These are phyloP conservation scores for Fragilaria radians DNA, from an alignment of 108 stramenopile species.

Conservation along the genomic window DNA sequence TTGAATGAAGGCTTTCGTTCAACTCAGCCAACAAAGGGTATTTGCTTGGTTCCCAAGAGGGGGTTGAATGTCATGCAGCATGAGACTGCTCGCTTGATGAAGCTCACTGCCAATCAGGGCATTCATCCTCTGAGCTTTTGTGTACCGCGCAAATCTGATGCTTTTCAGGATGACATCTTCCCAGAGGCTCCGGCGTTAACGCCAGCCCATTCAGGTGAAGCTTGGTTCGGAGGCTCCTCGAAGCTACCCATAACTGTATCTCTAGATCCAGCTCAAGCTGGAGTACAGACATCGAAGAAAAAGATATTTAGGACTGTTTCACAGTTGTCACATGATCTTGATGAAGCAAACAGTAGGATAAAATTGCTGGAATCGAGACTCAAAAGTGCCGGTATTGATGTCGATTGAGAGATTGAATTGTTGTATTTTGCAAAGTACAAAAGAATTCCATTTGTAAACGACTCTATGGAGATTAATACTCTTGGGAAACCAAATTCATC, in stretches of 20 bases:
- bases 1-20: slow-evolving; percentile 91
- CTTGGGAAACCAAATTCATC: too few species aligned
- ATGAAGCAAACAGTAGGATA: slow-evolving; percentile 65
- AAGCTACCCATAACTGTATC: slow-evolving; percentile 76
- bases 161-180: slow-evolving; percentile 98
- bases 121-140: slow-evolving; percentile 90
- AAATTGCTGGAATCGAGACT: slow-evolving; percentile 73
- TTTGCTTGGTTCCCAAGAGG: slow-evolving; percentile 96
- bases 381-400: slow-evolving; percentile 57
- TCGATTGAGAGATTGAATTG: too few species aligned
- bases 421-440: too few species aligned
- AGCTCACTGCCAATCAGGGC: slow-evolving; percentile 86
- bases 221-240: slow-evolving; percentile 89
- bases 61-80: slow-evolving; percentile 88
- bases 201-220: slow-evolving; percentile 86
- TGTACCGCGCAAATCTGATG: slow-evolving; percentile 96
- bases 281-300: slow-evolving; percentile 22
- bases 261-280: slow-evolving; percentile 58
- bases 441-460: too few species aligned
- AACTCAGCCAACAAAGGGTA: slow-evolving; percentile 91
- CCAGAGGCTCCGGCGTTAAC: slow-evolving; percentile 76
- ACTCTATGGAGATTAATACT: too few species aligned
- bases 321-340: slow-evolving; percentile 59
- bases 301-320: slow-evolving; percentile 60
- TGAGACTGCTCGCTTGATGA: slow-evolving; percentile 93